phyloP scores from a whole-genome alignment of 805 yeast species.

The Barnettozyma sucrosica region DNA sequence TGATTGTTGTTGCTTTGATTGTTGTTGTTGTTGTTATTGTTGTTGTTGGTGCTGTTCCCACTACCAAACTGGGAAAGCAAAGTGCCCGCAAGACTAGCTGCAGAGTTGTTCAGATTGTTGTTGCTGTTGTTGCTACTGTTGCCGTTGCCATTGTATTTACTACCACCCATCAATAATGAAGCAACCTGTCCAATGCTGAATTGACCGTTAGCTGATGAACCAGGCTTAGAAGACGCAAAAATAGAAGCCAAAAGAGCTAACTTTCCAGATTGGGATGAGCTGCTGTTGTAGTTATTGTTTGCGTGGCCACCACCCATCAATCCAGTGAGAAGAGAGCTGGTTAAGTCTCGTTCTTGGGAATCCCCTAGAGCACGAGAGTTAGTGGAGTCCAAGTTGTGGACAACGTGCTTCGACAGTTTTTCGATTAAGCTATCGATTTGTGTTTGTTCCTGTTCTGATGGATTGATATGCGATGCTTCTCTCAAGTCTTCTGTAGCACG shows the following conservation, averaged over 20 bases:
- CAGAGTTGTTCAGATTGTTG: not conserved
- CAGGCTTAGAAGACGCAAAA: constrained; percentile 9
- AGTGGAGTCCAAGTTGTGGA: constrained; percentile 16
- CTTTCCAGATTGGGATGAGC: constrained; percentile 14
- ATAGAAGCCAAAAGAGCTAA: constrained; percentile 14
- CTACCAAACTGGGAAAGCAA: constrained; percentile 11
- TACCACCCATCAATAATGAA: constrained; percentile 11
- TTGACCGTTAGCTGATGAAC: constrained; percentile 5
- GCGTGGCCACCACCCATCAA: constrained; percentile 17
- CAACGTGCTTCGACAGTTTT: constrained; percentile 19
- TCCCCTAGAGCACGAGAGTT: constrained; percentile 19
- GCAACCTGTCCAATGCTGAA: constrained; percentile 14
- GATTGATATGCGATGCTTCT: constrained; percentile 19
- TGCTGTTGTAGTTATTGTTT: constrained; percentile 10
- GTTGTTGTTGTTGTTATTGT: not conserved
- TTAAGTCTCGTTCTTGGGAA: constrained; percentile 16
- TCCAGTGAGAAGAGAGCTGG: constrained; percentile 18
- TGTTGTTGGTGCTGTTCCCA: not conserved
- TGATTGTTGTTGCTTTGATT: not conserved
- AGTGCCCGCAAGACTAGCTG: constrained; percentile 5
- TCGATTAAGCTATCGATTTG: constrained; percentile 21
- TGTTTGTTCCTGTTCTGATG: constrained; percentile 13
- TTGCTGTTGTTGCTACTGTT: not conserved
- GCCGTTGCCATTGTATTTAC: not conserved
- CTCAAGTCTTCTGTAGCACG: constrained; percentile 21